Evolutionary conservation across 208 protist genomes (phyloP).

Genomic region (Leishmania tropica): DNA sequence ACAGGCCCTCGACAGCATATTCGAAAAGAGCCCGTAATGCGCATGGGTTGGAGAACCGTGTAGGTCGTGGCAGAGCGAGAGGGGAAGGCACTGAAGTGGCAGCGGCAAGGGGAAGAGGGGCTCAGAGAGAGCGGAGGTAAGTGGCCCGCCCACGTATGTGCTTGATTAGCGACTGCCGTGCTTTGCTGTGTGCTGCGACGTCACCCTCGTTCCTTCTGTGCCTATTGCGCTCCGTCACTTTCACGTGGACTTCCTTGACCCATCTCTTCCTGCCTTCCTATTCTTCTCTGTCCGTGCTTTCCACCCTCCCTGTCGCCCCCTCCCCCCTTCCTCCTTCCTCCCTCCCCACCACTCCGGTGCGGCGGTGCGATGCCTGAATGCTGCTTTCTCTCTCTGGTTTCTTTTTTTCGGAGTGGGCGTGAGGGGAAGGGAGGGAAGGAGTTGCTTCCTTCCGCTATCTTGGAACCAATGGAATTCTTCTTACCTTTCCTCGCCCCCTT

Average conservation of each 20-base stretch:
- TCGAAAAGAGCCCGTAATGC: background rate
- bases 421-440: too few species aligned
- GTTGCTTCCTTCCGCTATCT: background rate
- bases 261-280: background rate
- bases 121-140: background rate
- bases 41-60: background rate
- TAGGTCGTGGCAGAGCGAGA: background rate
- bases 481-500: background rate
- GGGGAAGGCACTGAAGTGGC: background rate
- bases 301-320: background rate
- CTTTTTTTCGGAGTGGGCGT: background rate
- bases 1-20: background rate
- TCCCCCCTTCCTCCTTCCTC: too few species aligned
- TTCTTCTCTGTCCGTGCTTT: background rate
- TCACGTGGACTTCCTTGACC: background rate
- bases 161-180: background rate
- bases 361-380: background rate
- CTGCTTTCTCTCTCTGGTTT: too few species aligned
- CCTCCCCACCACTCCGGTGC: background rate
- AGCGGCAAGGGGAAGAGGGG: background rate
- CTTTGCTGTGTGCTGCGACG: background rate
- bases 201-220: background rate
- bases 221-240: background rate
- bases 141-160: background rate
- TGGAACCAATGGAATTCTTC: background rate